phyloP scores from a whole-genome alignment of 345 rosid genomes.

The Xanthoceras sorbifolium region DNA sequence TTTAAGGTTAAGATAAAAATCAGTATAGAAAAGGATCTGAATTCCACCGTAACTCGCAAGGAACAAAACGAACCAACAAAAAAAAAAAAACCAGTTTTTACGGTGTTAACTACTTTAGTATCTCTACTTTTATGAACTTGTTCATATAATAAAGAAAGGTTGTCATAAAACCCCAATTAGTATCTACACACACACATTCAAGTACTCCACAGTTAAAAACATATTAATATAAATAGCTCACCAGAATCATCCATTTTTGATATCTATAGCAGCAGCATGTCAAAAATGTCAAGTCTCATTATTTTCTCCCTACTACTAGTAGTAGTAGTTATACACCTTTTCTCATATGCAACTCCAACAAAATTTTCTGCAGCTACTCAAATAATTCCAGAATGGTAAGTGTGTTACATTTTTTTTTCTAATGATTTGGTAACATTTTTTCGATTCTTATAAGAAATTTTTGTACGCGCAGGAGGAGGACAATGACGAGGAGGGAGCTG shows the following conservation, averaged over 20 bases:
- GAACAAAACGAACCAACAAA: too few relatives aligned
- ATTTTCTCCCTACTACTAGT: conserved; percentile 25
- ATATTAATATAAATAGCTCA: not conserved
- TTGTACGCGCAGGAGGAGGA: conserved; percentile 30
- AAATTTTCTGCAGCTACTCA: too few relatives aligned
- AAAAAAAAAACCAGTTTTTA: conserved; percentile 14
- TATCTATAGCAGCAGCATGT: not conserved
- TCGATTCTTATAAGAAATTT: not conserved
- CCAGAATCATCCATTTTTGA: not conserved
- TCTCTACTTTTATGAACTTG: not conserved
- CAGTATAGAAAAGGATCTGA: too few relatives aligned
- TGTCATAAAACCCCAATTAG: not conserved
- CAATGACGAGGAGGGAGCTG: conserved; percentile 36
- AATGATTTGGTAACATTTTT: not conserved
- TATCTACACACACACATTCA: not conserved
- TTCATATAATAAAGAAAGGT: too few relatives aligned
- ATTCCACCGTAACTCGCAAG: too few relatives aligned
- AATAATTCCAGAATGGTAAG: conserved; percentile 33
- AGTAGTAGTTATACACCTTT: too few relatives aligned
- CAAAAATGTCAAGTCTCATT: conserved; percentile 28
- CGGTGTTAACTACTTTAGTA: conserved; percentile 21
- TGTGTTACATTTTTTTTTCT: not conserved
- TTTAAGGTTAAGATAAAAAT: too few relatives aligned
- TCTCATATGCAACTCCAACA: conserved; percentile 13
- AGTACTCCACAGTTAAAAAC: too few relatives aligned